These are phyloP conservation scores for Epichloe typhina DNA, from an alignment of 2,329 filamentous ascomycete genomes.

Conservation along the genomic window DNA sequence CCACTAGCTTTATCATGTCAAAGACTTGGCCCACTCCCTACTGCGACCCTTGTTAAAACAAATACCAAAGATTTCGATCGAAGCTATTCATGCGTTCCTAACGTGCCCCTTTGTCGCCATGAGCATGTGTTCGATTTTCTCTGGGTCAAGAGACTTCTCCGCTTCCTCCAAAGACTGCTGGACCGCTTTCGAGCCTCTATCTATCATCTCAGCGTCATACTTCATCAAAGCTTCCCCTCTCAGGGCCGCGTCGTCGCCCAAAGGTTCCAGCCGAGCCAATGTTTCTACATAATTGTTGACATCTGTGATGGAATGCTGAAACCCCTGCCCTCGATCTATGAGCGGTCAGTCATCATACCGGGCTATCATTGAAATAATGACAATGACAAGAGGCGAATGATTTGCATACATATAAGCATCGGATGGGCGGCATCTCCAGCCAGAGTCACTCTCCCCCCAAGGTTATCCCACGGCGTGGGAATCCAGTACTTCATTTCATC, in stretches of 20 bases:
- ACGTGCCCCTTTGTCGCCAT: slow-evolving; percentile 19
- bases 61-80: neutral
- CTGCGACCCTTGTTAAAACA: neutral
- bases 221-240: slow-evolving; percentile 12
- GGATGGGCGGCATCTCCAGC: slow-evolving; percentile 29
- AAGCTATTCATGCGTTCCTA: slow-evolving; percentile 3
- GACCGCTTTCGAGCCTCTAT: slow-evolving; percentile 21
- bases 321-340: slow-evolving; percentile 29
- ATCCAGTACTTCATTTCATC: slow-evolving; percentile 26
- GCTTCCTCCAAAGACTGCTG: slow-evolving; percentile 21
- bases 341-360: neutral
- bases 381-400: neutral
- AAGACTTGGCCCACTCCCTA: neutral
- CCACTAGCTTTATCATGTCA: no score
- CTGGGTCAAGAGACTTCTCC: slow-evolving; percentile 16
- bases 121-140: slow-evolving; percentile 18
- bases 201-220: slow-evolving; percentile 21
- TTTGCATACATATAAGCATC: slow-evolving; percentile 26
- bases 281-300: slow-evolving; percentile 24
- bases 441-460: slow-evolving; percentile 20
- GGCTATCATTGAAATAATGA: neutral
- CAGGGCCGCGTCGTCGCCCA: slow-evolving; percentile 4
- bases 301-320: slow-evolving; percentile 30
- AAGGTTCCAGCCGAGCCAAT: slow-evolving; percentile 11
- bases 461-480: slow-evolving; percentile 18